Evolutionary conservation across 495 filamentous ascomycete genomes (phyloP), one percentile per base, ranked within the genome.

Genomic region (Neurospora tetraspora): DNA sequence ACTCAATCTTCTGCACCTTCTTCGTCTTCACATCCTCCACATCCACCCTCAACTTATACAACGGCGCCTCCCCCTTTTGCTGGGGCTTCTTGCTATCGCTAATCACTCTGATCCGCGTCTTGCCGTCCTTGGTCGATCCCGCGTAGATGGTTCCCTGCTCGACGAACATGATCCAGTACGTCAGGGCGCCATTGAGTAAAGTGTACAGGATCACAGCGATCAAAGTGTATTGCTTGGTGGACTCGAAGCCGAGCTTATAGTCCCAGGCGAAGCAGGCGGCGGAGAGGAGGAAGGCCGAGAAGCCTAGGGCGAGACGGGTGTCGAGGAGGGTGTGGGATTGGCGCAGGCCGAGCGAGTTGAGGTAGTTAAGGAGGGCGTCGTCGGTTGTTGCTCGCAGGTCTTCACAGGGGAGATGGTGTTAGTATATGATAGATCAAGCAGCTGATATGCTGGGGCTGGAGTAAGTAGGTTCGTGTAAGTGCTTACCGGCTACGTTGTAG

Each of bases 331-430:
- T 85, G 86, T 99, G 90, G 76, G 91, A 89, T 80, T 94, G 94
- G 81, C 86, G 86, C n/a, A 96, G 98, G 73, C 89, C 86, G 47
- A 98, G 31, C 31, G 31, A 34, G 81, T 89, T 93, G 69, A 98
- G 89, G 83, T 98, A 98, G 82, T 94, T 92, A n/a, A 91, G 88
- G 68, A 99, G 89, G 71, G 94, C 93, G 78, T 99, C 96, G 85
- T 99, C 96, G 78, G 91, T 92, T 23, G 94, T 96, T 80, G 96
- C 97, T 83, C 98, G 98, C 72, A 99, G 91, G 80, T 97, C 96
- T 97, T 34, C 31, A 5, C 31, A 72, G 69, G 42, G 39, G 65
- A 12, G 68, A 34, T 45, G 72, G 68, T 74, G 39, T 68, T 71
- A 20, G 42, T 18, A 34, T 5, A 34, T 5, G 31, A 34, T 34